These are phyloP conservation scores for Syncephalastrum monosporum DNA, from an alignment of 371 early-diverging fungal species.

Conservation along the genomic window DNA sequence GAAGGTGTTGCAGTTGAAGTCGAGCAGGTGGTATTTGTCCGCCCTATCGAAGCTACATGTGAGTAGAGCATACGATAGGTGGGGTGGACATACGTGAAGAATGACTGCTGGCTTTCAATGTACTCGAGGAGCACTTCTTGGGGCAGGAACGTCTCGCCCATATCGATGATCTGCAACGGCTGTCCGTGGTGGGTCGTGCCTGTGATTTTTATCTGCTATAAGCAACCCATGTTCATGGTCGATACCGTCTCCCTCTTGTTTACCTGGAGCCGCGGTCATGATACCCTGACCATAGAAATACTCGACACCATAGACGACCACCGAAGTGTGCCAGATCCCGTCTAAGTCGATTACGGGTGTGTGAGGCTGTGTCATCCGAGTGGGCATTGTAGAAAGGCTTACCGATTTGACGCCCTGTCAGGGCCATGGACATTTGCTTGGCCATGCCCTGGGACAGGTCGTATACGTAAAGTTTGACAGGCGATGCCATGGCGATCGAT, in stretches of 20 bases:
- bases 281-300: conserved; percentile 86
- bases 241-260: too few species aligned
- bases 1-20: conserved; percentile 89
- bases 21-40: conserved; percentile 86
- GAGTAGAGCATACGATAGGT: not conserved
- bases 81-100: conserved; percentile 55
- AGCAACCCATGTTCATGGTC: not conserved
- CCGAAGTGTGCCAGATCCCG: conserved; percentile 90
- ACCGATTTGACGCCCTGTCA: conserved; percentile 74
- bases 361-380: not conserved
- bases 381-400: conserved; percentile 4
- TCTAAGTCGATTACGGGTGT: conserved; percentile 27
- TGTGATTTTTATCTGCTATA: not conserved
- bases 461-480: conserved; percentile 73
- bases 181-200: conserved; percentile 73
- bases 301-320: conserved; percentile 87
- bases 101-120: conserved; percentile 62
- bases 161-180: conserved; percentile 70
- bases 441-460: conserved; percentile 81
- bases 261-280: conserved; percentile 51
- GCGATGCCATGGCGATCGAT: too few species aligned
- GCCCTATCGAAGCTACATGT: conserved; percentile 30
- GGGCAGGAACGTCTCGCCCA: conserved; percentile 85
- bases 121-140: conserved; percentile 77
- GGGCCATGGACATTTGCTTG: conserved; percentile 55